A percentile compares a stretch with the other conserved stretches of the same genome.
These are phyloP conservation scores for Paramecium sonneborni DNA, from an alignment of 73 alveolate species.

Conservation along the genomic window DNA sequence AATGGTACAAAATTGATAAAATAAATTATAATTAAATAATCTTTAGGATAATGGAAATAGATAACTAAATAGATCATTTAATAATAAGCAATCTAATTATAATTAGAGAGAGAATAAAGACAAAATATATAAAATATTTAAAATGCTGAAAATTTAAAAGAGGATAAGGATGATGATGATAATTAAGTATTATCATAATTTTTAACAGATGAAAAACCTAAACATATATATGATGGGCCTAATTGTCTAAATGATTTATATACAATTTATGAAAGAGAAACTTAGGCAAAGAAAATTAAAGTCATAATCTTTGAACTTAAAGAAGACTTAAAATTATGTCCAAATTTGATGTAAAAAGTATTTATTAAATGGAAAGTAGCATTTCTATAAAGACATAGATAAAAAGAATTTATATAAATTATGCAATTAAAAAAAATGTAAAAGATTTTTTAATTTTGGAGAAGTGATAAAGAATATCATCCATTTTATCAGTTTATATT, in stretches of 20 bases:
- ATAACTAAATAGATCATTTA: neutral
- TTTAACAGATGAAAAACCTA: slow-evolving; percentile 18
- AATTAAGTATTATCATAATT: neutral
- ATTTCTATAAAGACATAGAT: neutral
- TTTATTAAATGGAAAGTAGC: slow-evolving; percentile 19
- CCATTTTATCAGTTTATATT: neutral
- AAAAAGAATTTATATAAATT: neutral
- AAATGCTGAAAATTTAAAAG: neutral
- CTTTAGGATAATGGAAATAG: neutral
- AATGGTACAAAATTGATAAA: neutral
- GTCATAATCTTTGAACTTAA: neutral
- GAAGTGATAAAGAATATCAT: neutral
- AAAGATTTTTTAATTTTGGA: neutral
- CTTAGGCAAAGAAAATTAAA: neutral
- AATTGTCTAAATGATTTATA: neutral
- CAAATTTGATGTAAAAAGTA: neutral
- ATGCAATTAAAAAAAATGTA: neutral
- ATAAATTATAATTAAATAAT: neutral
- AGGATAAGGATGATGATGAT: neutral
- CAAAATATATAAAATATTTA: neutral
- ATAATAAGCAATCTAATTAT: neutral
- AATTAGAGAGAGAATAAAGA: neutral
- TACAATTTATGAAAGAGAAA: neutral
- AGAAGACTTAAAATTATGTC: neutral
- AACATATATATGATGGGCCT: neutral